Evolutionary conservation across 257 asterid genomes (phyloP).

Genomic region (Dorcoceras hygrometricum): DNA sequence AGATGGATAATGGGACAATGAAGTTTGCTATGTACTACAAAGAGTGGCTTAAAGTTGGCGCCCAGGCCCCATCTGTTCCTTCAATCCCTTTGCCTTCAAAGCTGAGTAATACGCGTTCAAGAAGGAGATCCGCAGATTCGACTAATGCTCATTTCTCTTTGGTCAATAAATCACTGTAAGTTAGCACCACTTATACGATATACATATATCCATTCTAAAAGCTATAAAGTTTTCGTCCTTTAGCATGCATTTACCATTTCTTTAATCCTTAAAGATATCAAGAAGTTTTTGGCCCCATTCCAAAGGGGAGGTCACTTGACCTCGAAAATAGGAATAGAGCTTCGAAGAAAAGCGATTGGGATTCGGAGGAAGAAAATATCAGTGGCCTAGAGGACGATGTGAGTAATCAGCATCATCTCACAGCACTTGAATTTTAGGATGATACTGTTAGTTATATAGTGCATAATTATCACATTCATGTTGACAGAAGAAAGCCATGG

Average conservation of each 20-base stretch:
- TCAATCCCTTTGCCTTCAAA: slow-evolving; percentile 57
- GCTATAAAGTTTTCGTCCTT: neutral
- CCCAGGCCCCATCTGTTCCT: slow-evolving; percentile 62
- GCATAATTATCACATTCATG: neutral
- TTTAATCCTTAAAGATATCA: slow-evolving; percentile 40
- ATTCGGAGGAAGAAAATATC: slow-evolving; percentile 29
- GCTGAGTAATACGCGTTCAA: slow-evolving; percentile 32
- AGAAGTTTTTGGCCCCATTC: slow-evolving; percentile 55
- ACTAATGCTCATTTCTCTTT: slow-evolving; percentile 32
- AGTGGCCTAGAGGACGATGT: slow-evolving; percentile 38
- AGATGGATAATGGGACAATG: slow-evolving; percentile 61
- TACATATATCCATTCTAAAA: neutral
- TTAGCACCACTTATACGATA: slow-evolving; percentile 8
- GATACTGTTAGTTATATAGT: neutral
- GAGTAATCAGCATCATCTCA: slow-evolving; percentile 31
- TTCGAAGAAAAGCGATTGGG: slow-evolving; percentile 32
- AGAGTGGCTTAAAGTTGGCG: slow-evolving; percentile 77
- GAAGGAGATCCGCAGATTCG: slow-evolving; percentile 59
- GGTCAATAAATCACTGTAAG: slow-evolving; percentile 63
- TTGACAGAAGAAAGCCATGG: slow-evolving; percentile 44
- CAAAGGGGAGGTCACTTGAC: slow-evolving; percentile 42
- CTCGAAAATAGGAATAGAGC: slow-evolving; percentile 26
- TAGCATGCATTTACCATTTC: neutral
- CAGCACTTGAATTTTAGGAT: slow-evolving; percentile 2
- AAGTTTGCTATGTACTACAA: slow-evolving; percentile 64